Base-by-base conservation (phyloP, 768 basidiomycete genomes). In the Suillus ampliporus region DNA sequence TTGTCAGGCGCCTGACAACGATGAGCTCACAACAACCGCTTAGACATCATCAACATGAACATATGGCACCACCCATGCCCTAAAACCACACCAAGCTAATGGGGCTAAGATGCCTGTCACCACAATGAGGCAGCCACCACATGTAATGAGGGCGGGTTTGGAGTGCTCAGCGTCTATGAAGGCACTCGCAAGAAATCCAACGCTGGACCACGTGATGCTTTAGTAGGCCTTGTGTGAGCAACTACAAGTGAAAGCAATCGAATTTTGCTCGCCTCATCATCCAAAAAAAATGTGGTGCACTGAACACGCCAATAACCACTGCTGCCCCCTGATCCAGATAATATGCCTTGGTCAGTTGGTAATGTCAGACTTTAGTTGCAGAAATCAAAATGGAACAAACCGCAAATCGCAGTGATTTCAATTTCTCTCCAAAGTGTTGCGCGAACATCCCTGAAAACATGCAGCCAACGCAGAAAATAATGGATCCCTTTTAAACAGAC, bases 381-480 rank as follows among this genome's bases (percentile, higher is more conserved):
- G 44, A 46, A 21, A 3, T 13, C n/a, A 46, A 13, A 46, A 46
- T 13, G 0, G 11, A 46, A 46, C 57, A 17, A 1, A 58, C 57
- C 15, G 6, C 37, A 44, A 58, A 58, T 58, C 26, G 17, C 11
- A 58, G 38, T 6, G 23, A 28, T 37, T 31, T 58, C 40, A 58
- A 0, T 43, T 31, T 44, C 38, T 21, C 44, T 43, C 57, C 40
- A 58, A 58, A 58, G 40, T 58, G 57, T n/a, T 58, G 57, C 9
- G 57, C 57, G 14, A 58, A 31, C 26, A 58, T 58, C 10, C 57
- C 57, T 31, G 38, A 0, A n/a, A 58, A 44, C 13, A 58, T 31
- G 26, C 57, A 58, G 8, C 57, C 57, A 19, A 44, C 41, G 37
- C 38, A 40, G 21, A 58, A 58, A 3, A 58, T 41, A 19, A 58